Base-by-base conservation (phyloP, 108 stramenopile genomes). In the Cyclotella baltica region DNA sequence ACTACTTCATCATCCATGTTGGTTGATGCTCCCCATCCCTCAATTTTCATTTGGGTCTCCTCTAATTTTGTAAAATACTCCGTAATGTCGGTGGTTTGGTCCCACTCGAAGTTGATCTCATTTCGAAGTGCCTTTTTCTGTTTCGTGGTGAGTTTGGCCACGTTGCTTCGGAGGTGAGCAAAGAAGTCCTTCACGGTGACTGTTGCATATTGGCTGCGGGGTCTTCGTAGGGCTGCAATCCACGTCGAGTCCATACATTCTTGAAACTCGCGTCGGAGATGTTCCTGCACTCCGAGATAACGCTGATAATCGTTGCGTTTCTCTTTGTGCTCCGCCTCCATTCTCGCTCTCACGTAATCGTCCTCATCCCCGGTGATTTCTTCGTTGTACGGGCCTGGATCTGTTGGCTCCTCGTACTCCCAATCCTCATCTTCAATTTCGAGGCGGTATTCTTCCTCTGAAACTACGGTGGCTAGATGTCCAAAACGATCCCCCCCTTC, bases 311-410 rank as follows among this genome's bases (percentile, higher is more conserved):
- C 55, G 13, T 20, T 10, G 5, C 5, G 20, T 53, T 22, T 22
- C n/a, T 53, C 4, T n/a, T 53, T 46, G 43, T 46, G 43, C 15
- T 46, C 43, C 43, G 43, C 43, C 43, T 46, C 43, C 43, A 46
- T 46, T 46, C 43, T 10, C 43, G 10, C 15, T 10, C 9, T 10
- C 15, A 53, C 5, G n/a, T 19, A 5, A 5, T 53, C 52, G n/a
- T 53, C 52, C 20, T 53, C 52, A n/a, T n/a, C 20, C 5, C 52
- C 52, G 52, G 52, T 53, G 52, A 53, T 53, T 5, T 53, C 52
- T 5, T 5, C 10, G 40, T 43, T 43, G 40, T 43, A 11, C 13
- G 40, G 10, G 6, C 40, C 40, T 43, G n/a, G n/a, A n/a, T n/a
- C n/a, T n/a, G n/a, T n/a, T n/a, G n/a, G n/a, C n/a, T n/a, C n/a